Conservation (phyloP, 805 yeast species). For the Ogataea pilisensis region DNA sequence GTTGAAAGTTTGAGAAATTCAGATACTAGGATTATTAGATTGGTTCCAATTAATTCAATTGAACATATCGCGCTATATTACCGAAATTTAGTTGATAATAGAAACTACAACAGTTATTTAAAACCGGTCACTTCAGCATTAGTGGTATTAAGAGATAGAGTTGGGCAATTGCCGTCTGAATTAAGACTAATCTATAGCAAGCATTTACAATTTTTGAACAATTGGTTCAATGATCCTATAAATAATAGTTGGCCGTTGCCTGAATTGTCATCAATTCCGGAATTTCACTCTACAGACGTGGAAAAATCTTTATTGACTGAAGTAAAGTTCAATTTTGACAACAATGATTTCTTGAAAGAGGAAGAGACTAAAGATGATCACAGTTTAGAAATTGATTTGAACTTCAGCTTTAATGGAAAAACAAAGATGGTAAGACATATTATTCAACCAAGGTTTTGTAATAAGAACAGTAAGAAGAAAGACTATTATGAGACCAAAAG, state of each 20-base stretch:
- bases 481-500: conserved; percentile 59
- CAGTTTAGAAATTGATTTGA: conserved; percentile 18
- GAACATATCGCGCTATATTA: conserved; percentile 71
- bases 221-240: conserved; percentile 46
- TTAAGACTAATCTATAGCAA: conserved; percentile 70
- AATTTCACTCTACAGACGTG: conserved; percentile 67
- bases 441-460: conserved; percentile 26
- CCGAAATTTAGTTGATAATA: conserved; percentile 26
- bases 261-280: conserved; percentile 58
- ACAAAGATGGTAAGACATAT: conserved; percentile 30
- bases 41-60: conserved; percentile 74
- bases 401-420: conserved; percentile 22
- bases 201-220: conserved; percentile 54
- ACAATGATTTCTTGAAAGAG: conserved; percentile 38
- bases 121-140: conserved; percentile 74
- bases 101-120: conserved; percentile 43
- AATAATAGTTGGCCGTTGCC: conserved; percentile 71
- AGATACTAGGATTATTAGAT: conserved; percentile 45
- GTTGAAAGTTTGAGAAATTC: conserved; percentile 10
- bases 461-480: conserved; percentile 15
- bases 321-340: conserved; percentile 60
- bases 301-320: conserved; percentile 74
- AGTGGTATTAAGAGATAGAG: conserved; percentile 75
- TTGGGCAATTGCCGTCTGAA: conserved; percentile 79
- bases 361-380: conserved; percentile 1